Evolutionary conservation across 805 yeast genomes (phyloP), one percentile per base, ranked within the genome.

Genomic region (Kuraishia capsulata): DNA sequence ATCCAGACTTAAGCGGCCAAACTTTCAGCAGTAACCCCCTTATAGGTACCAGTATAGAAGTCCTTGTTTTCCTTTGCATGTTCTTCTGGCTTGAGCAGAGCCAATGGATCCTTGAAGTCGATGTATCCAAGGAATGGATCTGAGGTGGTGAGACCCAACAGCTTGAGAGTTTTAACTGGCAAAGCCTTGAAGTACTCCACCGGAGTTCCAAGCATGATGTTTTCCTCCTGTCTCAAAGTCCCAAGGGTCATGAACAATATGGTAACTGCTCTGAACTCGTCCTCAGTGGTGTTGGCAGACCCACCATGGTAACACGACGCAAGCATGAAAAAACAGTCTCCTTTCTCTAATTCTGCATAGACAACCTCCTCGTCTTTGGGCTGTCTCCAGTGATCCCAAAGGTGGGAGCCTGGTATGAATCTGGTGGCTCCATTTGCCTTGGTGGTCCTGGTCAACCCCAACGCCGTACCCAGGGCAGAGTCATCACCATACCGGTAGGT

Each of bases 341-440:
- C 62, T 32, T 50, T 46, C 10, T 56, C 55, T 39, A 56, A 39
- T 39, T 57, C 61, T 20, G 49, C 48, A 20, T 54, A 48, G 9
- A 50, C 37, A 30, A 47, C 50, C 30, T 46, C 48, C 9, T 42
- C 42, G 11, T 49, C 45, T 20, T 46, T 39, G 18, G 54, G 57
- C 30, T 46, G 39, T 30, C 54, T 45, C 23, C 43, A 44, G 37
- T 45, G 53, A 38, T 54, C 60, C 60, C 60, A 56, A 26, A 51
- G 43, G 41, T 58, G 64, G n/a, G 62, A 57, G 5, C 62, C 62
- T 3, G 59, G 53, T 26, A 58, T 51, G 33, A 54, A 53, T 36
- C 60, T 44, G 3, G 61, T 56, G 16, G 57, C 59, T 3, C 59
- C 61, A 42, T 55, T 56, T 16, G 34, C 49, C 31, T 44, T 51